Evolutionary conservation across 495 filamentous ascomycete genomes (phyloP).

Genomic region (Tuber borchii): DNA sequence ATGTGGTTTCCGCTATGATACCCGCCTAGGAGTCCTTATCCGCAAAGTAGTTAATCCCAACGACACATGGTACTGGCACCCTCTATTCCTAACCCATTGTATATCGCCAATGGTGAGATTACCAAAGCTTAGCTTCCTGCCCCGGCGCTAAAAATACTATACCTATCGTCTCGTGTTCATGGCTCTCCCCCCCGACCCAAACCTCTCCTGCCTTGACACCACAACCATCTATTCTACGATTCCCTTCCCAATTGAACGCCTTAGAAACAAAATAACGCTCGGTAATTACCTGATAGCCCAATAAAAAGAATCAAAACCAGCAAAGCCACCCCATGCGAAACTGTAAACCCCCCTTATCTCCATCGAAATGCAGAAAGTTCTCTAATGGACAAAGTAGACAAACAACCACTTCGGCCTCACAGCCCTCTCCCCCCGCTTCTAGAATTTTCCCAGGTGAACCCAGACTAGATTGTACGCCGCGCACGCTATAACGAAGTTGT

Average conservation of each 20-base stretch:
- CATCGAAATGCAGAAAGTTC: no score
- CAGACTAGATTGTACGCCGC: no score
- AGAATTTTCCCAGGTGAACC: no score
- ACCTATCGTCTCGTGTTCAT: background rate
- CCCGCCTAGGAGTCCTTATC: background rate
- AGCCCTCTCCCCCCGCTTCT: no score
- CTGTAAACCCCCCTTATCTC: no score
- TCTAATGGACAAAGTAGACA: no score
- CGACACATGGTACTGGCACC: background rate
- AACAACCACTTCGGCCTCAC: no score
- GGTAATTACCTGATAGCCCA: background rate
- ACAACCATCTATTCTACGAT: no score
- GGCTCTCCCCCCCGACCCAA: background rate
- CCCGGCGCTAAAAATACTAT: background rate
- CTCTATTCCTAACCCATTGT: constrained; percentile 16
- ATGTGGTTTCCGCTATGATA: background rate
- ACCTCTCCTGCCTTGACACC: background rate
- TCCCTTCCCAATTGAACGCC: background rate
- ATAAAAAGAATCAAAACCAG: background rate
- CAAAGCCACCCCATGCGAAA: background rate
- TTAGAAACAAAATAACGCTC: background rate
- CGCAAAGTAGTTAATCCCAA: background rate
- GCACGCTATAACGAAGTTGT: no score
- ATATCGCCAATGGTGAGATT: constrained; percentile 7
- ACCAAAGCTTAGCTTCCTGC: background rate